phyloP scores from a whole-genome alignment of 768 basidiomycete genomes.

The Lyophyllum decastes region DNA sequence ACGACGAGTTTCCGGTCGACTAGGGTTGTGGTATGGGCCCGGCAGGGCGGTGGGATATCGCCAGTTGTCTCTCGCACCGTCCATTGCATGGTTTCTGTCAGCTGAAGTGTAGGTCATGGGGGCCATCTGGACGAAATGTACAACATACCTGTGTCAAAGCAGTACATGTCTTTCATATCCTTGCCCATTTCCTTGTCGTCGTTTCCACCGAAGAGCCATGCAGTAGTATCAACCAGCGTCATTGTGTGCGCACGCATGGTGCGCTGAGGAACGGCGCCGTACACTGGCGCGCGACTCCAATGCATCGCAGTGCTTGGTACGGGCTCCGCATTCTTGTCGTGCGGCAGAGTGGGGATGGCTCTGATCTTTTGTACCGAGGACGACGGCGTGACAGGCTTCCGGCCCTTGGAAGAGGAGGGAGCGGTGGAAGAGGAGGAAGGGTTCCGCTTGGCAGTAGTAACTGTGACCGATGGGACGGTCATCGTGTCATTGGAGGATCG shows the following conservation, averaged over 20 bases:
- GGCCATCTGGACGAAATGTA: neutral
- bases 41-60: constrained; percentile 78
- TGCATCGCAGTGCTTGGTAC: constrained; percentile 80
- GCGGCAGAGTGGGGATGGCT: constrained; percentile 58
- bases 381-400: constrained; percentile 13
- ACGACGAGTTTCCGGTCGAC: constrained; percentile 80
- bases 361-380: constrained; percentile 37
- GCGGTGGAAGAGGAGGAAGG: constrained; percentile 20
- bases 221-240: constrained; percentile 78
- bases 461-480: constrained; percentile 4
- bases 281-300: constrained; percentile 84
- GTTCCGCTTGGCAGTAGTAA: constrained; percentile 13
- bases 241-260: constrained; percentile 83
- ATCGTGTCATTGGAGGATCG: constrained; percentile 18
- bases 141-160: constrained; percentile 76
- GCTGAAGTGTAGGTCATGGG: neutral
- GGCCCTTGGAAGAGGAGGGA: constrained; percentile 21
- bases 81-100: constrained; percentile 92
- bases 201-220: constrained; percentile 90
- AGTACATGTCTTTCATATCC: constrained; percentile 79
- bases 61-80: constrained; percentile 74
- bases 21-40: constrained; percentile 87
- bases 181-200: constrained; percentile 75
- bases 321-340: constrained; percentile 56
- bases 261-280: constrained; percentile 64